These are phyloP conservation scores for Didymella keratinophila DNA, from an alignment of 2,329 filamentous ascomycete genomes.

Conservation along the genomic window DNA sequence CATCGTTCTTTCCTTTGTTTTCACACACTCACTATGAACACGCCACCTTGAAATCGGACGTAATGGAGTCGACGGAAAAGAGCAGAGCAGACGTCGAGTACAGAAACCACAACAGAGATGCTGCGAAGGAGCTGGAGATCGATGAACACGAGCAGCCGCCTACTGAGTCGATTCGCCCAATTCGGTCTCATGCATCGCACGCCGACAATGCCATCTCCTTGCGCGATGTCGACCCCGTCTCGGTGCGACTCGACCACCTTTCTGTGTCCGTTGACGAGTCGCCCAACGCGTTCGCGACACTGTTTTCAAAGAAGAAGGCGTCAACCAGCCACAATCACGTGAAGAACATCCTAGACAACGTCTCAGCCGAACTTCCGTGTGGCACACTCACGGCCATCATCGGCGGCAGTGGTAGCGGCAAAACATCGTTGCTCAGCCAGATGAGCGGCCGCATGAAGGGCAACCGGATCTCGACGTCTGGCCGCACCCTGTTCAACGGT, in stretches of 20 bases:
- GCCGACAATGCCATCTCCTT: constrained; percentile 47
- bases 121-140: constrained; percentile 11
- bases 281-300: constrained; percentile 48
- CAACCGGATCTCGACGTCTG: constrained; percentile 62
- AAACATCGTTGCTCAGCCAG: constrained; percentile 67
- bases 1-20: constrained; percentile 12
- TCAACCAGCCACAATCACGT: constrained; percentile 35
- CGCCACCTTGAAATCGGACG: constrained; percentile 9
- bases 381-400: constrained; percentile 78
- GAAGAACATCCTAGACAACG: constrained; percentile 66
- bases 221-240: constrained; percentile 63
- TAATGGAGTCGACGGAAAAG: constrained; percentile 28
- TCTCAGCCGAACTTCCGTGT: constrained; percentile 69
- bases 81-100: constrained; percentile 17
- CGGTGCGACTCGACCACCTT: constrained; percentile 63
- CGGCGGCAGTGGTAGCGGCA: constrained; percentile 76
- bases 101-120: constrained; percentile 7
- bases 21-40: constrained; percentile 21
- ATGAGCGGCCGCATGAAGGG: constrained; percentile 72
- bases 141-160: constrained; percentile 21
- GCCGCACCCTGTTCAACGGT: constrained; percentile 69
- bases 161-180: constrained; percentile 20
- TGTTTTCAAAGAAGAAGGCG: constrained; percentile 41
- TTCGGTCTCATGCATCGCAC: constrained; percentile 31
- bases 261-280: constrained; percentile 66